Conservation (phyloP, 495 filamentous ascomycete species). For the Letharia lupina region DNA sequence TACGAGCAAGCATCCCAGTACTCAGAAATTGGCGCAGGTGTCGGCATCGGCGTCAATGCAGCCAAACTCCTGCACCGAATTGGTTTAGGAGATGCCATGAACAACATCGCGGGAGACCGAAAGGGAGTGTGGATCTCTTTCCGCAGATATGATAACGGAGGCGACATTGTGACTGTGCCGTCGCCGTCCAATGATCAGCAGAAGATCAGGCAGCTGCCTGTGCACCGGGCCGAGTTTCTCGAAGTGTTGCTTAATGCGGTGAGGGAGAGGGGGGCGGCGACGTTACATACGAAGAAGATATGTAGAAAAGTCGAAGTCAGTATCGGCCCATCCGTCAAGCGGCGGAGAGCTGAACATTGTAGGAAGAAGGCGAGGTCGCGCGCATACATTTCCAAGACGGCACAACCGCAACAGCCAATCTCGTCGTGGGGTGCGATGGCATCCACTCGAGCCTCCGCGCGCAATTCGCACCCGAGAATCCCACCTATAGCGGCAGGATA, state of each 20-base stretch:
- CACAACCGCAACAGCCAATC: constrained; percentile 38
- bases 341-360: not conserved
- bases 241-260: constrained; percentile 26
- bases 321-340: not conserved
- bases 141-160: constrained; percentile 31
- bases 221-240: constrained; percentile 30
- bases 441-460: constrained; percentile 51
- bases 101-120: constrained; percentile 30
- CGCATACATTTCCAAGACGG: constrained; percentile 45
- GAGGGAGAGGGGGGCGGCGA: constrained; percentile 26
- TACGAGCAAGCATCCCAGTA: constrained; percentile 32
- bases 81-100: constrained; percentile 20
- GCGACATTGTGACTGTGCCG: constrained; percentile 30
- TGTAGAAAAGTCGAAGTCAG: constrained; percentile 16
- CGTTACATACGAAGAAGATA: constrained; percentile 24
- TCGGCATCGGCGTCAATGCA: constrained; percentile 45
- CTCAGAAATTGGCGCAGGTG: constrained; percentile 29
- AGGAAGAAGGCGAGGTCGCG: constrained; percentile 37
- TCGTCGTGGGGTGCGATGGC: constrained; percentile 55
- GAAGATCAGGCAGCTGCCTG: constrained; percentile 20
- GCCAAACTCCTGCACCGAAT: constrained; percentile 32
- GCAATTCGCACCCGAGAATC: constrained; percentile 29
- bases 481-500: constrained; percentile 11
- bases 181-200: constrained; percentile 18
- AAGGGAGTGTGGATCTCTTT: constrained; percentile 30